A percentile compares a stretch with the other conserved stretches of the same genome.
Evolutionary conservation across 148 eudicot species (phyloP).

Genomic region (Diospyros lotus): DNA sequence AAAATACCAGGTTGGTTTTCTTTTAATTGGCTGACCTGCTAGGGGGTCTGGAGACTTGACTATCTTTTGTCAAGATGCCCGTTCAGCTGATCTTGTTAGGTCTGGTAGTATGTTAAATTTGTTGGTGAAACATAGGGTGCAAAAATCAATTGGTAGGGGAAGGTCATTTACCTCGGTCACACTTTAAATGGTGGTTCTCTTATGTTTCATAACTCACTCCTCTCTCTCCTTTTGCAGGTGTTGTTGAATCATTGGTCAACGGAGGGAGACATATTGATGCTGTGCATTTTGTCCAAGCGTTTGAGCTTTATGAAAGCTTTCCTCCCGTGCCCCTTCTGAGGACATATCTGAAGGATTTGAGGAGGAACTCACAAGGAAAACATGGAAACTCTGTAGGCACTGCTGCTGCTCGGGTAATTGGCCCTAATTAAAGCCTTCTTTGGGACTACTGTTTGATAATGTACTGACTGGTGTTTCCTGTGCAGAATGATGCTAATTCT

Average conservation of each 20-base stretch:
- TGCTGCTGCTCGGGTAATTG: conserved; percentile 39
- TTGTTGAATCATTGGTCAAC: conserved; percentile 42
- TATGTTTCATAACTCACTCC: neutral
- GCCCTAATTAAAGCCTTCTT: neutral
- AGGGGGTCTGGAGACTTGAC: conserved; percentile 23
- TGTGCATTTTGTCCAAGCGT: conserved; percentile 49
- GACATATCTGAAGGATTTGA: conserved; percentile 47
- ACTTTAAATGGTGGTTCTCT: no score
- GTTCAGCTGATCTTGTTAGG: conserved; percentile 5
- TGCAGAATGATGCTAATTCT: conserved; percentile 41
- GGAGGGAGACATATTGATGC: conserved; percentile 48
- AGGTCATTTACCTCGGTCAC: no score
- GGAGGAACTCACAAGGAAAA: conserved; percentile 57
- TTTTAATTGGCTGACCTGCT: conserved; percentile 41
- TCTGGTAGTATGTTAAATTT: neutral
- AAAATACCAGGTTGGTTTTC: conserved; percentile 76
- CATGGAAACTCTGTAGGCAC: conserved; percentile 21
- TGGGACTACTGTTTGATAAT: neutral
- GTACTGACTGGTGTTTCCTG: neutral
- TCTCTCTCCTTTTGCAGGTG: conserved; percentile 27
- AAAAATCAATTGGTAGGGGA: neutral
- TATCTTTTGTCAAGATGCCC: conserved; percentile 7
- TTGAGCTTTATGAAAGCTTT: conserved; percentile 39
- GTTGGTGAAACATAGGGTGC: conserved; percentile 1
- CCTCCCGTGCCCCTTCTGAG: conserved; percentile 49